Base-by-base conservation (phyloP, 371 early-diverging fungal genomes). In the Nosema granulosis region DNA sequence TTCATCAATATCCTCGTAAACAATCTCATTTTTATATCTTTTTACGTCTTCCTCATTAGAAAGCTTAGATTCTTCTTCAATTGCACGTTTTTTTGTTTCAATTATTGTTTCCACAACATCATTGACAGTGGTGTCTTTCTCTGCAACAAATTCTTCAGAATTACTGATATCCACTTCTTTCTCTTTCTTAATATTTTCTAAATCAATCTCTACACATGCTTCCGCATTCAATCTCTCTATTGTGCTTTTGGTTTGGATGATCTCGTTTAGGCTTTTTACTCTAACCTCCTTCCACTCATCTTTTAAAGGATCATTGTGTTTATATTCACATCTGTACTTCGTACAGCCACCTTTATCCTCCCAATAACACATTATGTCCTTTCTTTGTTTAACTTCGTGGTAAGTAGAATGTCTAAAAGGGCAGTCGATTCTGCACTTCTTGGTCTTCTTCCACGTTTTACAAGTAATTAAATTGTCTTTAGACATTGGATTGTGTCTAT, bases 401-500 rank as follows among this genome's bases (percentile, higher is more conserved):
- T 84, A 84, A 13, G 59, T 50, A 22, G 78, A 77, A 73, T 86
- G 86, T 62, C 85, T 71, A 18, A 80, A 76, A 3, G 81, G 80
- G 71, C 86, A 86, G 34, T 79, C 76, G 1, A 69, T 35, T 13
- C 52, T 32, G 61, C 86, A 86, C 35, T 63, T 68, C 24, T 66
- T 56, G 12, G 70, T 80, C 26, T 68, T 56, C 4, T 61, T 65
- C 84, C 84, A 86, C 26, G 66, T 78, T 34, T 54, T 76, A 62
- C 86, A 86, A 20, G 81, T 67, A 9, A 74, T 69, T 20, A 63
- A 9, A 75, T 76, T 79, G 20, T 74, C 65, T 70, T 83, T 86
- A 26, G 81, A 80, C 16, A 28, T 20, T 35, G 28, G 32, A 58
- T 71, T 80, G 72, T 86, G 86, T 61, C 86, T 71, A 76, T 70